These are phyloP conservation scores for Taxawa tesnikishii DNA, from an alignment of 2,329 filamentous ascomycete species.

Conservation along the genomic window DNA sequence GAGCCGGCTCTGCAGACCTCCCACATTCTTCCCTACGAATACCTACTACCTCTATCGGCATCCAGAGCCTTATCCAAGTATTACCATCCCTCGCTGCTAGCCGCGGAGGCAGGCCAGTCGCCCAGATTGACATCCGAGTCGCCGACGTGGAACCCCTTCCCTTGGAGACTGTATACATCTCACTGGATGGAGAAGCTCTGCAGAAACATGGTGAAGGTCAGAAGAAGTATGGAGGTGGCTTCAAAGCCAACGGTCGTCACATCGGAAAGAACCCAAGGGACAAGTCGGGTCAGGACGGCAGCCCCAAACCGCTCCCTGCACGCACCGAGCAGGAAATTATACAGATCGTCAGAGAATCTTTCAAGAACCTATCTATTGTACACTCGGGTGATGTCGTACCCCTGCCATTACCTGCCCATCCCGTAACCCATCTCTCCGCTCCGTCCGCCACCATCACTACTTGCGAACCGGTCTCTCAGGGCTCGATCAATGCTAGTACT, in stretches of 20 bases:
- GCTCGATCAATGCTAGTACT: conserved; percentile 62
- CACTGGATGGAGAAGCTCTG: conserved; percentile 67
- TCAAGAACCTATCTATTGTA: conserved; percentile 54
- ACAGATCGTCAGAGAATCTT: conserved; percentile 3
- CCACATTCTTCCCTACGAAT: conserved; percentile 71
- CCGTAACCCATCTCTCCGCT: conserved; percentile 72
- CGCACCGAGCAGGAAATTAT: conserved; percentile 1
- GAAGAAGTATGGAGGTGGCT: conserved; percentile 63
- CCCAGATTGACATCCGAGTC: conserved; percentile 70
- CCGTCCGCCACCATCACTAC: conserved; percentile 79
- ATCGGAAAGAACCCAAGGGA: conserved; percentile 11
- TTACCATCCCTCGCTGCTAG: conserved; percentile 5
- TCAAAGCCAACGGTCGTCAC: conserved; percentile 19
- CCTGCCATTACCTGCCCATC: conserved; percentile 63
- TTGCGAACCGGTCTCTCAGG: conserved; percentile 92
- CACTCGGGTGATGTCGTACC: conserved; percentile 77
- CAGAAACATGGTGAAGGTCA: conserved; percentile 73
- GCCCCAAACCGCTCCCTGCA: neutral
- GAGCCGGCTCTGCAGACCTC: conserved; percentile 41
- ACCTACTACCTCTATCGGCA: conserved; percentile 55
- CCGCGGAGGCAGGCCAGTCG: conserved; percentile 54
- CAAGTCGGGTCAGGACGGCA: conserved; percentile 1
- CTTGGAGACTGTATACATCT: conserved; percentile 78
- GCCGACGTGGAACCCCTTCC: conserved; percentile 69
- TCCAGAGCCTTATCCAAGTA: conserved; percentile 49